Percentiles rank a stretch among this genome's conserved stretches.
Evolutionary conservation across 2,329 filamentous ascomycete genomes (phyloP).

Genomic region (Neoascochyta sp.): DNA sequence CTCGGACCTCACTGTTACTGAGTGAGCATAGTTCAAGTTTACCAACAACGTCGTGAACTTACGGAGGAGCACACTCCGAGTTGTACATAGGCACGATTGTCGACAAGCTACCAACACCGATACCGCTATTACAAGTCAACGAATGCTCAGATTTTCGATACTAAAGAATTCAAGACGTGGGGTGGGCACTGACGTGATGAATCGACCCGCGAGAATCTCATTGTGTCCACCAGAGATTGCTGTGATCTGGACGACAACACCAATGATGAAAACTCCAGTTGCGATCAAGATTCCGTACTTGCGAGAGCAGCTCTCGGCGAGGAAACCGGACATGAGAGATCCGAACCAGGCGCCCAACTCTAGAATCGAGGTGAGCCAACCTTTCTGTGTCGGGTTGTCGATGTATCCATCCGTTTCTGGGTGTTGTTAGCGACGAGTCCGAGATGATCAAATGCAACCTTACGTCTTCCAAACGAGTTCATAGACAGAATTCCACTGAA

Average conservation of each 20-base stretch:
- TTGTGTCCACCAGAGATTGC: slow-evolving; percentile 56
- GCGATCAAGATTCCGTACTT: slow-evolving; percentile 68
- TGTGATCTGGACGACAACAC: slow-evolving; percentile 65
- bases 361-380: slow-evolving; percentile 59
- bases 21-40: too few relatives aligned
- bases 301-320: slow-evolving; percentile 66
- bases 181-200: slow-evolving; percentile 53
- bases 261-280: slow-evolving; percentile 63
- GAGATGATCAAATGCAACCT: slow-evolving; percentile 4
- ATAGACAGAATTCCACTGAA: slow-evolving; percentile 65
- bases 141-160: slow-evolving; percentile 15
- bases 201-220: slow-evolving; percentile 66
- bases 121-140: slow-evolving; percentile 39
- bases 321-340: slow-evolving; percentile 63
- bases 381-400: slow-evolving; percentile 41
- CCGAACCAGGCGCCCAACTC: slow-evolving; percentile 77
- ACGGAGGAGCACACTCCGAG: slow-evolving; percentile 49
- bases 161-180: slow-evolving; percentile 36
- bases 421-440: slow-evolving; percentile 1
- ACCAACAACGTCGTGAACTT: slow-evolving; percentile 3
- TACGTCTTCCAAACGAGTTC: slow-evolving; percentile 44
- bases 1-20: slow-evolving; percentile 57
- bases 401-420: slow-evolving; percentile 44
- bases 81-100: slow-evolving; percentile 61
- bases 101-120: slow-evolving; percentile 65